Evolutionary conservation across 768 basidiomycete genomes (phyloP).

Genomic region (Clathrus columnatus): DNA sequence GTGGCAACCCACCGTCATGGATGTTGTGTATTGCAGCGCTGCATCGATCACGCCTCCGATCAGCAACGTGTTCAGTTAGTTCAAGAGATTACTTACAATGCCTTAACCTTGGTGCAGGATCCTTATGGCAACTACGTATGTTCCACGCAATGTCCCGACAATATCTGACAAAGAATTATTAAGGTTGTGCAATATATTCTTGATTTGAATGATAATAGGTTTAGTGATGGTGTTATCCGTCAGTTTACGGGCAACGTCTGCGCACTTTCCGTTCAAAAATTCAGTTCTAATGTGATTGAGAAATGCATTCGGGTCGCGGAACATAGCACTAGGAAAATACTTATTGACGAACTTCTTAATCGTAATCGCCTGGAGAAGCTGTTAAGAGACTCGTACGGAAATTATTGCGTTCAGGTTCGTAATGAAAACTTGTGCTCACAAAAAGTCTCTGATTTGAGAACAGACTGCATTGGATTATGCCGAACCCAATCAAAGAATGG

Average conservation of each 20-base stretch:
- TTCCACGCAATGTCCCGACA: slow-evolving; percentile 7
- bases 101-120: slow-evolving; percentile 94
- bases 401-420: slow-evolving; percentile 85
- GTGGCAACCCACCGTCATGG: slow-evolving; percentile 97
- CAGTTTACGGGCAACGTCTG: slow-evolving; percentile 98
- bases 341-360: slow-evolving; percentile 93
- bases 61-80: slow-evolving; percentile 93
- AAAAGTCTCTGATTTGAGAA: neutral
- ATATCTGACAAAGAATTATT: slow-evolving; percentile 1
- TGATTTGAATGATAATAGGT: slow-evolving; percentile 95
- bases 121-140: slow-evolving; percentile 88
- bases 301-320: slow-evolving; percentile 95
- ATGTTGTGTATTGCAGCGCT: slow-evolving; percentile 96
- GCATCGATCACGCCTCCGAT: slow-evolving; percentile 96
- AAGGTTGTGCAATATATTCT: slow-evolving; percentile 97
- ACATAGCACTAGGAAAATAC: slow-evolving; percentile 84
- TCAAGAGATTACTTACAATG: slow-evolving; percentile 98
- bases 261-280: slow-evolving; percentile 96
- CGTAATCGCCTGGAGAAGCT: slow-evolving; percentile 92
- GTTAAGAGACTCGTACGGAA: slow-evolving; percentile 91
- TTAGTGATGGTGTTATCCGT: slow-evolving; percentile 94
- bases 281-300: slow-evolving; percentile 98
- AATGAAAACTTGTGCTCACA: slow-evolving; percentile 17
- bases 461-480: slow-evolving; percentile 97
- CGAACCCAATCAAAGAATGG: slow-evolving; percentile 79